Evolutionary conservation across 2,329 filamentous ascomycete genomes (phyloP), one percentile per base, ranked within the genome.

Genomic region (Venturia asperata): DNA sequence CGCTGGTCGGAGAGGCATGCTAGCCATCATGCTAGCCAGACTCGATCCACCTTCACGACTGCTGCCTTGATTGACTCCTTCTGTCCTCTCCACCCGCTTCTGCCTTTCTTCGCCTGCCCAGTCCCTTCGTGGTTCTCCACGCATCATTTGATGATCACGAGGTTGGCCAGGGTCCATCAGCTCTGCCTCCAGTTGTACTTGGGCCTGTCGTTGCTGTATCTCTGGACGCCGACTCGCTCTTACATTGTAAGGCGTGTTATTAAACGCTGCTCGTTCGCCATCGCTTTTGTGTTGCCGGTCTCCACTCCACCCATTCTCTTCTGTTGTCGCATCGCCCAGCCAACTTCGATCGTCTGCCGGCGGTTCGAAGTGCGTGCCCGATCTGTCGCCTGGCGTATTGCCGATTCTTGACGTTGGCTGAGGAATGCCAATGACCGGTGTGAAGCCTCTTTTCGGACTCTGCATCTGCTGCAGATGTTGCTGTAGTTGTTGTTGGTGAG

Each of bases 71-170:
- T 27, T 24, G 21, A 9, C 37, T 41, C 52, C 63, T 30, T 47
- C 63, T 5, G 47, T 49, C 37, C 63, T 47, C 37, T 64, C 30
- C n/a, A 63, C 34, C n/a, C 61, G n/a, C 37, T 49, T 39, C 49
- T 64, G 63, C 27, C 63, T 47, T 30, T 64, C 63, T 15, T 64
- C 63, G 15, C 37, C 47, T 13, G 34, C 63, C 63, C 63, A 64
- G 43, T 64, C 63, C 21, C 49, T 56, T n/a, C 63, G 45, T 10
- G 63, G 63, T 24, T 52, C 37, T 21, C 62, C 27, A n/a, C 47
- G 42, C 10, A 58, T 15, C 10, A 30, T 34, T 39, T n/a, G 58
- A 6, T 37, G 52, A 52, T 64, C 63, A 39, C 45, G 42, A 49
- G 61, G 43, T 27, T 52, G 21, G 21, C 63, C 63, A 24, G 63